A percentile compares a stretch with the other conserved stretches of the same genome.
These are phyloP conservation scores for Xanthoparmelia taractica DNA, from an alignment of 495 filamentous ascomycete genomes.

Conservation along the genomic window DNA sequence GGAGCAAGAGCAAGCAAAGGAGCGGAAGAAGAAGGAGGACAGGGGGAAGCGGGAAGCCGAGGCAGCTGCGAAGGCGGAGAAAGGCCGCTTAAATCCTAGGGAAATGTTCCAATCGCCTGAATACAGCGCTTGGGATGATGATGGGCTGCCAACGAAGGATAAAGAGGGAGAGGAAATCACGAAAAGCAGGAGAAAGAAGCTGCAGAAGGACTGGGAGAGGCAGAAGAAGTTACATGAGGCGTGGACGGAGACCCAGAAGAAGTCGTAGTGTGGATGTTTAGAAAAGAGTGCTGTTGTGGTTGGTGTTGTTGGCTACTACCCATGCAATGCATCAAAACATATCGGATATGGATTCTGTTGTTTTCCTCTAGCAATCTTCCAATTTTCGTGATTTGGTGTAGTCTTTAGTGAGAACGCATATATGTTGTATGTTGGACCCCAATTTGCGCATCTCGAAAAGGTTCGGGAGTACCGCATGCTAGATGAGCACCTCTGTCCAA, in stretches of 20 bases:
- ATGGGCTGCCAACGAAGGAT: slow-evolving; percentile 74
- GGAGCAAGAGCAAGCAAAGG: slow-evolving; percentile 50
- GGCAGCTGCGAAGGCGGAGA: slow-evolving; percentile 53
- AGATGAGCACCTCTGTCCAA: background rate
- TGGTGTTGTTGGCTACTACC: background rate
- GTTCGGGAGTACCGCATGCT: background rate
- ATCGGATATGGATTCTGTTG: background rate
- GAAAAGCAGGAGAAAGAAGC: slow-evolving; percentile 74
- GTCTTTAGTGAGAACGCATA: background rate
- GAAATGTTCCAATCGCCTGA: slow-evolving; percentile 70
- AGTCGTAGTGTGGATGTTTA: background rate
- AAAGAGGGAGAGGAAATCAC: slow-evolving; percentile 69
- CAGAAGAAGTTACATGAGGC: slow-evolving; percentile 82
- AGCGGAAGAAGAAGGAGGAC: slow-evolving; percentile 52
- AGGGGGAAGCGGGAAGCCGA: slow-evolving; percentile 50
- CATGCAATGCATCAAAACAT: background rate
- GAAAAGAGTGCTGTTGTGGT: no score
- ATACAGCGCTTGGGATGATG: slow-evolving; percentile 75
- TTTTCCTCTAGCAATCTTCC: background rate
- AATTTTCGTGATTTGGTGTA: background rate
- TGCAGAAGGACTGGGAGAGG: slow-evolving; percentile 85
- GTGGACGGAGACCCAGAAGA: slow-evolving; percentile 24
- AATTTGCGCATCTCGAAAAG: no score
- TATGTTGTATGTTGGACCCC: background rate
- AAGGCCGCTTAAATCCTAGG: slow-evolving; percentile 59